These are phyloP conservation scores for Friedmanniomyces simplex DNA, from an alignment of 495 filamentous ascomycete species.

Conservation along the genomic window DNA sequence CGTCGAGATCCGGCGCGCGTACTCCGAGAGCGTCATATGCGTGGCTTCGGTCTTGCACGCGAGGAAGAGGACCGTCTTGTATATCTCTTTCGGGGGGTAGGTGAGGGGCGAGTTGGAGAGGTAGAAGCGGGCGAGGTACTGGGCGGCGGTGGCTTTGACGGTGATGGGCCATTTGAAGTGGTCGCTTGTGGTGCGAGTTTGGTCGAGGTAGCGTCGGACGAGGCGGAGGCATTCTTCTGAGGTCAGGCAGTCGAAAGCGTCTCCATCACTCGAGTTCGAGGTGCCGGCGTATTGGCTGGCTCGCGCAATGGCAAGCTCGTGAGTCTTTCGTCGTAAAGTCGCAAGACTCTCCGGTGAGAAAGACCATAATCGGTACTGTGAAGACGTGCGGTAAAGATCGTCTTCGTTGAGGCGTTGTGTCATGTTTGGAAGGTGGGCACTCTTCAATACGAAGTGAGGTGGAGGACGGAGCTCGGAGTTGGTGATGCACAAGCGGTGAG, in stretches of 20 bases:
- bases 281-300: conserved; percentile 26
- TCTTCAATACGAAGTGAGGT: not conserved
- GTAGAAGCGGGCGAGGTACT: conserved; percentile 91
- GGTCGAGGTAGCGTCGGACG: conserved; percentile 67
- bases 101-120: conserved; percentile 90
- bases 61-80: conserved; percentile 79
- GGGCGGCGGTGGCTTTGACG: conserved; percentile 79
- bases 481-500: not conserved
- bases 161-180: conserved; percentile 68
- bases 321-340: conserved; percentile 62
- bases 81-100: conserved; percentile 78
- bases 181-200: conserved; percentile 63
- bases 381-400: conserved; percentile 79
- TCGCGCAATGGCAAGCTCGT: conserved; percentile 52
- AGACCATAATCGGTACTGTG: conserved; percentile 89
- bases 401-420: conserved; percentile 58
- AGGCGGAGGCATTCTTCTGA: conserved; percentile 71
- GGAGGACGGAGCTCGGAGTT: conserved; percentile 1
- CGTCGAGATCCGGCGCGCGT: conserved; percentile 48
- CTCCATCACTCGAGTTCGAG: conserved; percentile 10
- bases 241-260: conserved; percentile 57
- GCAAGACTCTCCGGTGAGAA: conserved; percentile 65
- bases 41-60: conserved; percentile 83
- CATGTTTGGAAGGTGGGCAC: conserved; percentile 4
- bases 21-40: conserved; percentile 61